phyloP scores from a whole-genome alignment of 805 yeast species.

The Kodamaea hsintzibuensis region DNA sequence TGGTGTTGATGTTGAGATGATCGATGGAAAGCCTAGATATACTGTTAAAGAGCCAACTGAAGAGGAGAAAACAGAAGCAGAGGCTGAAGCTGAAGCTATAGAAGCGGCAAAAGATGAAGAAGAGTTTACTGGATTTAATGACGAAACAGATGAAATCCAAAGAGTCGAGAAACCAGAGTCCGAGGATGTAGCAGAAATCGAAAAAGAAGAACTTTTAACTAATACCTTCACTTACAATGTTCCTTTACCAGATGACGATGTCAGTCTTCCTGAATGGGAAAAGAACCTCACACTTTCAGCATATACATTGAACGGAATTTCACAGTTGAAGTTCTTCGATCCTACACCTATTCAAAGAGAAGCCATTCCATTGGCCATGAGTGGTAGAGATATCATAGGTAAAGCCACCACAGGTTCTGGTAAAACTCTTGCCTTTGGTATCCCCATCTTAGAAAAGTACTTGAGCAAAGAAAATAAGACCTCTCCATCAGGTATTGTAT shows the following conservation, averaged over 20 bases:
- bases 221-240: conserved; percentile 31
- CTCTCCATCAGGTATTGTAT: conserved; percentile 72
- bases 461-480: conserved; percentile 23
- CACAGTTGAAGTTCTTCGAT: conserved; percentile 52
- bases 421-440: conserved; percentile 93
- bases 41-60: conserved; percentile 30
- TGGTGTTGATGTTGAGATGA: conserved; percentile 81
- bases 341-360: conserved; percentile 87
- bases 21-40: conserved; percentile 67
- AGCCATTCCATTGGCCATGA: conserved; percentile 71
- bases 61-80: conserved; percentile 18
- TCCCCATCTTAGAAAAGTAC: conserved; percentile 80
- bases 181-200: conserved; percentile 9
- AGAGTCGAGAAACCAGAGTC: conserved; percentile 7
- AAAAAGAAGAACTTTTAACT: conserved; percentile 22
- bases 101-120: conserved; percentile 20
- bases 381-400: conserved; percentile 84
- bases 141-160: conserved; percentile 12
- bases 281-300: conserved; percentile 50
- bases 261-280: conserved; percentile 64
- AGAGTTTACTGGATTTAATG: conserved; percentile 29
- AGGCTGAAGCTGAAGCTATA: conserved; percentile 23
- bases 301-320: conserved; percentile 62
- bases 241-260: conserved; percentile 33
- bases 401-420: conserved; percentile 98